Percentiles rank a stretch among this genome's conserved stretches.
Evolutionary conservation across 1,284 basidiomycete genomes (phyloP).

Genomic region (Cutaneotrichosporon spelunceum): DNA sequence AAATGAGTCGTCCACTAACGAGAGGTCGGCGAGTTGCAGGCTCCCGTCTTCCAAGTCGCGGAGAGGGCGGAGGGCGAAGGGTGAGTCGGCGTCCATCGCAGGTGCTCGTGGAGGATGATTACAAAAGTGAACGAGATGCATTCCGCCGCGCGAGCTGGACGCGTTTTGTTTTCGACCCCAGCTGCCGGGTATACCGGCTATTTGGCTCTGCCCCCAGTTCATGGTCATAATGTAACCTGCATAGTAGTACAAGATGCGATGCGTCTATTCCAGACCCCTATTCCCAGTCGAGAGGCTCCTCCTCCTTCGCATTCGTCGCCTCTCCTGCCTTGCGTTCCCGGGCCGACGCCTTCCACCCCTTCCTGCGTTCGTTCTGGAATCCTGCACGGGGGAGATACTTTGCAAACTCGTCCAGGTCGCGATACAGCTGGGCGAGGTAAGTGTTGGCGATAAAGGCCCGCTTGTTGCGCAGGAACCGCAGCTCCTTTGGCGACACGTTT

Average conservation of each 20-base stretch:
- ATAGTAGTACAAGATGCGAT: constrained; percentile 1
- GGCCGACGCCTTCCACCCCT: neutral
- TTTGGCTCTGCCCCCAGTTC: neutral
- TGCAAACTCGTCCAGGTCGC: constrained; percentile 5
- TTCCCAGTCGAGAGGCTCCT: neutral
- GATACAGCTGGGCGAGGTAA: neutral
- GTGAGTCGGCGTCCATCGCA: constrained; percentile 12
- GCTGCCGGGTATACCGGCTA: neutral
- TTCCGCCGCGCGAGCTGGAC: neutral
- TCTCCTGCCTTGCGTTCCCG: neutral
- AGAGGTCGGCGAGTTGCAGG: constrained; percentile 12
- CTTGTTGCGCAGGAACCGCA: constrained; percentile 6
- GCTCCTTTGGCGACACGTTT: neutral
- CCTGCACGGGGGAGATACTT: neutral
- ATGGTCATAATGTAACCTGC: neutral
- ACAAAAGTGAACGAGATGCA: neutral
- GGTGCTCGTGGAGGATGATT: neutral
- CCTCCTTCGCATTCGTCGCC: neutral
- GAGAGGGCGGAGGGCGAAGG: constrained; percentile 9
- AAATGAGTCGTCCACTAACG: neutral
- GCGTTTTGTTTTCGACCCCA: neutral
- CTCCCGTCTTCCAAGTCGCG: constrained; percentile 9
- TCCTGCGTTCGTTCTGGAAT: neutral
- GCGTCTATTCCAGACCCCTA: neutral
- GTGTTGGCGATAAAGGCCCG: neutral